Base-by-base conservation (phyloP, 1,284 basidiomycete genomes). In the Fereydounia khargensis region DNA sequence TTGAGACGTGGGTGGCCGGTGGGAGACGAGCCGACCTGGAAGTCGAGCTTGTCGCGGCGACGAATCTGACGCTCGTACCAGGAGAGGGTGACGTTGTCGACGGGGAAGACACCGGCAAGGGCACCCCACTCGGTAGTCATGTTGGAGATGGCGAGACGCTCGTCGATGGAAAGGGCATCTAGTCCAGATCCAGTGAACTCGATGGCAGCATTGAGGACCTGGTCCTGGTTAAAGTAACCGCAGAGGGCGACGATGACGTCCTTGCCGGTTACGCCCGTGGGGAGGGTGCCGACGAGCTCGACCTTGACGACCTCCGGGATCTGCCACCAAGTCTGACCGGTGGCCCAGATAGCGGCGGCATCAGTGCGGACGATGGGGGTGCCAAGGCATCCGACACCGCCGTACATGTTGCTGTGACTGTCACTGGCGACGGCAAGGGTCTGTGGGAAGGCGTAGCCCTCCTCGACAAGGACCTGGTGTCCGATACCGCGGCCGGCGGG, bases 101-200 rank as follows among this genome's bases (percentile, higher is more conserved):
- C 86, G 0, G 94, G 92, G 80, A 99, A 98, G 11, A 96, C 85
- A 32, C 94, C 94, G 6, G 85, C 91, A 1, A 99, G 83, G 1
- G 94, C 94, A 39, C 94, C 94, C 94, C 94, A 99, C 76, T 99
- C 94, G 14, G 95, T 98, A 3, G 94, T 97, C 94, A 98, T 98
- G 62, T 77, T 77, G 42, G 59, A 48, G 42, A 98, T 97, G 0
- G 94, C 94, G 41, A 99, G 81, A 25, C 94, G 83, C 71, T 98
- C 91, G 73, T 99, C 94, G 34, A 99, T 82, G 0, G 84, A 79
- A 33, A 99, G 80, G 24, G 84, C 81, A 19, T 82, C 72, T n/a
- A 97, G 81, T 17, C 94, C 95, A 25, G 88, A 85, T n/a, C 94
- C 94, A 2, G 86, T 86, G 77, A 99, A 99, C 76, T 99, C 95